phyloP scores from a whole-genome alignment of 2,329 filamentous ascomycete genomes.

The Aspergillus fijiensis region DNA sequence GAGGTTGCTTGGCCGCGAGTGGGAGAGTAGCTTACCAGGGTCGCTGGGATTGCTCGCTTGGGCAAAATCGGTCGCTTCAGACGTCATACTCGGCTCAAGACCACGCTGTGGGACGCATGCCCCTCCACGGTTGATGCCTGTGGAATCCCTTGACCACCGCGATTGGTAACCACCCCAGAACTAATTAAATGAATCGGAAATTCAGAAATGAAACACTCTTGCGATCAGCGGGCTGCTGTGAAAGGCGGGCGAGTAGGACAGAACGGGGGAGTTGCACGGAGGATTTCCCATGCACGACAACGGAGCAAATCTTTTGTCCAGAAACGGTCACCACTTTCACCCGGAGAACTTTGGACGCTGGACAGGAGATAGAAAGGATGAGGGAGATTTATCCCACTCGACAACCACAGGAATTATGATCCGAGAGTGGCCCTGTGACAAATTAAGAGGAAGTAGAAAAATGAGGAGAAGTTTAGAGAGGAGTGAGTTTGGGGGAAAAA shows the following conservation, averaged over 20 bases:
- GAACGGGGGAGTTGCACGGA: conserved; percentile 34
- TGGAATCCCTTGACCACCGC: not conserved
- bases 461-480: conserved; percentile 1
- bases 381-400: conserved; percentile 19
- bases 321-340: conserved; percentile 3
- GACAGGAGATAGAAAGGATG: conserved; percentile 12
- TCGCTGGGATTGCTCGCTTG: conserved; percentile 26
- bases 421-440: not conserved
- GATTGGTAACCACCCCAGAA: not conserved
- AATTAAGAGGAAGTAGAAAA: not conserved
- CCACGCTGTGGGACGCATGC: conserved; percentile 34
- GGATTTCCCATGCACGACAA: conserved; percentile 24
- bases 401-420: conserved; percentile 6
- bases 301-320: conserved; percentile 32
- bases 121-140: conserved; percentile 25
- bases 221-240: conserved; percentile 3
- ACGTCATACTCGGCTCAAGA: conserved; percentile 37
- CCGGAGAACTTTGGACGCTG: conserved; percentile 4
- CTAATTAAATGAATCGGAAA: not conserved
- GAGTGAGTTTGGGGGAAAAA: not conserved
- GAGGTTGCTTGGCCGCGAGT: conserved; percentile 7
- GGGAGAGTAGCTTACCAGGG: conserved; percentile 31
- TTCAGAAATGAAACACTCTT: not conserved
- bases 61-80: conserved; percentile 32
- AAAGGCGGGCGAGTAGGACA: not conserved